Evolutionary conservation across 345 rosid species (phyloP), one percentile per base, ranked within the genome.

Genomic region (Bruguiera sexangula): DNA sequence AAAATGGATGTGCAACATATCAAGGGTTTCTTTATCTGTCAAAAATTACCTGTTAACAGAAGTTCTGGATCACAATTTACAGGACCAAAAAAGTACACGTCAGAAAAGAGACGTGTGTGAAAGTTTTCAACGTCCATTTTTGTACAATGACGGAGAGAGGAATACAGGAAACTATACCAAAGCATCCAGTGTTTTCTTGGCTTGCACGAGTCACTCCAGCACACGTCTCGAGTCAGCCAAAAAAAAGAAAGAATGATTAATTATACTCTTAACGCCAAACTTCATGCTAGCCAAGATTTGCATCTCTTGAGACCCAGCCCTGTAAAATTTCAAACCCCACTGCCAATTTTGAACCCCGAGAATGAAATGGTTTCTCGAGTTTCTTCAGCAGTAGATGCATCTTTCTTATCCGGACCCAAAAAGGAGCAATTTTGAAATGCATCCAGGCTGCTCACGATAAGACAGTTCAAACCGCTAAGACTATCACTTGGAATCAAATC

Each of bases 391-490:
- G 78, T 77, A 37, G 96, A 75, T 16, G 83, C 65, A 53, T 95
- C 96, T 80, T 91, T 88, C 74, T 73, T 73, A 61, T 69, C 76
- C 60, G 55, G 65, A 60, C 74, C 81, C 11, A 78, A 66, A n/a
- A 73, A 78, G 72, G 74, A 73, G 72, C 76, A 72, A 78, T 81
- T 95, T 72, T 89, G 98, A 71, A 90, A 95, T 60, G 97, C 92
- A 77, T 92, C 99, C 65, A 90, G 88, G 74, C 98, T 95, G 79
- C 88, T 95, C 30, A 94, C 98, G 73, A 92, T 87, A 67, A 92
- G 80, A 78, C 92, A 87, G 82, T 83, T 95, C 78, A 95, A 80
- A 73, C 89, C 86, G 46, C 97, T 89, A 15, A 92, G 89, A 81
- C 98, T 92, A 65, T 95, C 92, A 48, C 84, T 75, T 59, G 89